These are phyloP conservation scores for Musa troglodytarum DNA, from an alignment of 176 grass and related monocot genomes.

Conservation along the genomic window DNA sequence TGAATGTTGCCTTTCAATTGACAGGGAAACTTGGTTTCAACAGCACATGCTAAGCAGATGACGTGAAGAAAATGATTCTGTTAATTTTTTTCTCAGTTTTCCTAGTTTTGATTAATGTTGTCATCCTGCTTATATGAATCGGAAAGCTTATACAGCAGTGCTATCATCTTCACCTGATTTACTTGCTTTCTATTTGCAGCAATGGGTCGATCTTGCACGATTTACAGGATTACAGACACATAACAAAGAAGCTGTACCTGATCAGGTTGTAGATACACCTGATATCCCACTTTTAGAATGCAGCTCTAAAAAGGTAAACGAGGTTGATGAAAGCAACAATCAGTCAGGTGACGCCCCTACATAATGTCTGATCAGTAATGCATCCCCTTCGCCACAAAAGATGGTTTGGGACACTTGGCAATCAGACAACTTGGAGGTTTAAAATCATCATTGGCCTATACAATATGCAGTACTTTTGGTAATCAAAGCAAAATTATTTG, in stretches of 20 bases:
- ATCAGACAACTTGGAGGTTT: neutral
- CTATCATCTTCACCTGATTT: conserved; percentile 6
- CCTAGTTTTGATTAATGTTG: too few species aligned
- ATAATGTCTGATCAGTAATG: neutral
- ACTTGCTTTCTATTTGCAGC: conserved; percentile 45
- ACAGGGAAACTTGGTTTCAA: too few species aligned
- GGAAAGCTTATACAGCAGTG: neutral
- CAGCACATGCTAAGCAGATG: too few species aligned
- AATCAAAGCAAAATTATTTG: neutral
- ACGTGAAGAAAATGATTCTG: too few species aligned
- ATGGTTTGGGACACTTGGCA: neutral
- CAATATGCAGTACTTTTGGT: neutral
- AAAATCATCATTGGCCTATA: neutral
- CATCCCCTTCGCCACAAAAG: neutral
- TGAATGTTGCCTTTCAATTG: too few species aligned
- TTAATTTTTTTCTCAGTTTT: too few species aligned
- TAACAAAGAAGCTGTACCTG: conserved; percentile 37
- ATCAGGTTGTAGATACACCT: conserved; percentile 42
- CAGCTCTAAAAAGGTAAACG: conserved; percentile 42
- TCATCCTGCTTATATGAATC: conserved; percentile 7
- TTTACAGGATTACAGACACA: conserved; percentile 65
- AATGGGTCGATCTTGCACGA: conserved; percentile 96
- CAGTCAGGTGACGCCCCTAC: conserved; percentile 34
- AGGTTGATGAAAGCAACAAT: conserved; percentile 41
- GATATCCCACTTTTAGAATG: conserved; percentile 71